Evolutionary conservation across 2,329 filamentous ascomycete genomes (phyloP).

Genomic region (Aspergillus pseudonomiae): DNA sequence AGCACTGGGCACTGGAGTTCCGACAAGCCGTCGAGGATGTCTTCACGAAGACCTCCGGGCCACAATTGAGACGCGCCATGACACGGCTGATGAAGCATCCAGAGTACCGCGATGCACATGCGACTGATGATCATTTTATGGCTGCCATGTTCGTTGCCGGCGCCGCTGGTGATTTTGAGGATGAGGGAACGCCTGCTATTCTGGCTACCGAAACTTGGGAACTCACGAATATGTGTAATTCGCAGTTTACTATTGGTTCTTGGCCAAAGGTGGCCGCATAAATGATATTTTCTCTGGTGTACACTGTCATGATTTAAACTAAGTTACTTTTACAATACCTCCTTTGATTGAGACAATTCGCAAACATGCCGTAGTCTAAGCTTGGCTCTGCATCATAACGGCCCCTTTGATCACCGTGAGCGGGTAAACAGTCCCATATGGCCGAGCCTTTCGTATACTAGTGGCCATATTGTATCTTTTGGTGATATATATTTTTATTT

Average conservation of each 20-base stretch:
- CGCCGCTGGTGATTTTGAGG: slow-evolving; percentile 52
- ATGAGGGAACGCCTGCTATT: slow-evolving; percentile 39
- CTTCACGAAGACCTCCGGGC: slow-evolving; percentile 58
- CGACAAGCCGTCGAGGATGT: slow-evolving; percentile 66
- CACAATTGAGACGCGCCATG: slow-evolving; percentile 56
- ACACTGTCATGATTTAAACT: not conserved
- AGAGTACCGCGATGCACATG: slow-evolving; percentile 66
- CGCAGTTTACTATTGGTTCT: slow-evolving; percentile 59
- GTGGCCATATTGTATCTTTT: too few relatives aligned
- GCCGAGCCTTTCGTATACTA: not conserved
- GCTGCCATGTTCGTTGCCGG: slow-evolving; percentile 66
- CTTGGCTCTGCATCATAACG: not conserved
- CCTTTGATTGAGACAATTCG: rapidly evolving
- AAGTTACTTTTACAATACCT: not conserved
- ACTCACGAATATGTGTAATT: slow-evolving; percentile 66
- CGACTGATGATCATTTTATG: slow-evolving; percentile 73
- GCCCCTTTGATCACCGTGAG: not conserved
- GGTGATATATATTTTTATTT: too few relatives aligned
- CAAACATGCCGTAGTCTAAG: not conserved
- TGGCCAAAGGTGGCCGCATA: slow-evolving; percentile 29
- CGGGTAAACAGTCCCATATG: too few relatives aligned
- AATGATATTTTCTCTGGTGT: not conserved
- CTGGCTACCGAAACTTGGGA: slow-evolving; percentile 65
- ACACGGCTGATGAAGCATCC: slow-evolving; percentile 71
- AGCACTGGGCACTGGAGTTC: slow-evolving; percentile 65